phyloP scores from a whole-genome alignment of 2,329 filamentous ascomycete genomes.

The Sarocladiaceae sp. region DNA sequence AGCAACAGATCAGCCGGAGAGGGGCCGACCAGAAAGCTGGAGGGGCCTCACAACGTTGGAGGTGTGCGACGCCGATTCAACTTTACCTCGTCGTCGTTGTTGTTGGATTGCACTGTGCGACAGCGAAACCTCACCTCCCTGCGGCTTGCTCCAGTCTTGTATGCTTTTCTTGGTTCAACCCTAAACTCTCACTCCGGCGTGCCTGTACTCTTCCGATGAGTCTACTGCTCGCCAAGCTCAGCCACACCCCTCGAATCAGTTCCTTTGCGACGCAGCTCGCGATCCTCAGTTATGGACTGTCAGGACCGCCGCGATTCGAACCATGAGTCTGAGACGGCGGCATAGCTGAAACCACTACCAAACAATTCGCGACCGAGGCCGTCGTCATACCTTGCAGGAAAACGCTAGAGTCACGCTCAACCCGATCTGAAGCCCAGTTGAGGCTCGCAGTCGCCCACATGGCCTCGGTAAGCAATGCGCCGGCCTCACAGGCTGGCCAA shows the following conservation, averaged over 20 bases:
- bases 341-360: background rate
- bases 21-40: background rate
- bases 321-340: conserved; percentile 6
- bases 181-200: background rate
- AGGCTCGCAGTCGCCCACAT: background rate
- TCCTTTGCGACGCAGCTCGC: background rate
- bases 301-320: conserved; percentile 6
- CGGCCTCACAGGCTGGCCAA: conserved; percentile 25
- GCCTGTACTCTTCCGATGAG: background rate
- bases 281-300: conserved; percentile 11
- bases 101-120: background rate
- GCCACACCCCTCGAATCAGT: background rate
- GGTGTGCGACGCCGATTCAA: background rate
- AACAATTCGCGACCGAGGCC: background rate
- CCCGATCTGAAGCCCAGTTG: background rate
- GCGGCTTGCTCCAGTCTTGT: background rate
- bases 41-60: conserved; percentile 2
- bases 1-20: conserved; percentile 4
- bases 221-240: background rate
- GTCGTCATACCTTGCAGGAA: background rate
- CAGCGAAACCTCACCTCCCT: background rate
- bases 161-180: background rate
- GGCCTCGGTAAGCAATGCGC: background rate
- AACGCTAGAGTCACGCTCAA: background rate
- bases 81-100: background rate